Evolutionary conservation across 495 filamentous ascomycete species (phyloP).

Genomic region (Aspergillus nanangensis): DNA sequence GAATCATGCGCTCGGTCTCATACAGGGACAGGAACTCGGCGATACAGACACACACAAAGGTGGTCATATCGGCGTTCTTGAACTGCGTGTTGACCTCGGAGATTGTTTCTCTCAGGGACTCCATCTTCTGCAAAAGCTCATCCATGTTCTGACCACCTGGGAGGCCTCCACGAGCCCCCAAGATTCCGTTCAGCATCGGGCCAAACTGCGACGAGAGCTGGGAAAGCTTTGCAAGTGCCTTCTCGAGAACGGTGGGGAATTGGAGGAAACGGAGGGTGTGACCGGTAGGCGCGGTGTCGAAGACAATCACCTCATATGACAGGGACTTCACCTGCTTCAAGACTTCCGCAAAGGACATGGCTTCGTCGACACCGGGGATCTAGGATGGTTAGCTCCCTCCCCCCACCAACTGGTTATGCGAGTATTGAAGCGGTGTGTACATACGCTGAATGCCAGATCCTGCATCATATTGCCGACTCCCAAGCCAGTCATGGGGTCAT

Average conservation of each 20-base stretch:
- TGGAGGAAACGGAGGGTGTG: constrained; percentile 99
- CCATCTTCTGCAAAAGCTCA: constrained; percentile 91
- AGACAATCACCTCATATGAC: constrained; percentile 97
- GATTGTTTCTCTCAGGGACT: constrained; percentile 86
- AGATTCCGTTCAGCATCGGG: constrained; percentile 88
- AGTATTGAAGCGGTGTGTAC: constrained; percentile 20
- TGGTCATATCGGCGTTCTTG: constrained; percentile 93
- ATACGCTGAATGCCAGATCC: constrained; percentile 65
- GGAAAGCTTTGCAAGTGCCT: constrained; percentile 93
- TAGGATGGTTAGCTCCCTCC: constrained; percentile 33
- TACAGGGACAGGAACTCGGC: constrained; percentile 96
- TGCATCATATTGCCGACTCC: constrained; percentile 74
- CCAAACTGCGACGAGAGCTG: constrained; percentile 93
- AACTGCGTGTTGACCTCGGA: constrained; percentile 96
- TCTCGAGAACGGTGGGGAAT: constrained; percentile 97
- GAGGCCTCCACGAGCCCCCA: constrained; percentile 75
- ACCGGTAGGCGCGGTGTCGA: constrained; percentile 98
- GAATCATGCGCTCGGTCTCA: constrained; percentile 99
- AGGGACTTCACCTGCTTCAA: constrained; percentile 99
- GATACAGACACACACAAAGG: constrained; percentile 98
- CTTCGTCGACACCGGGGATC: constrained; percentile 98
- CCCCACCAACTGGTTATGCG: not conserved
- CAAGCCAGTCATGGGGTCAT: constrained; percentile 60
- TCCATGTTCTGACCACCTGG: constrained; percentile 88
- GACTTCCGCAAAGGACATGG: constrained; percentile 99